Evolutionary conservation across 768 basidiomycete species (phyloP), one percentile per base, ranked within the genome.

Genomic region (Dentipellis sp.): DNA sequence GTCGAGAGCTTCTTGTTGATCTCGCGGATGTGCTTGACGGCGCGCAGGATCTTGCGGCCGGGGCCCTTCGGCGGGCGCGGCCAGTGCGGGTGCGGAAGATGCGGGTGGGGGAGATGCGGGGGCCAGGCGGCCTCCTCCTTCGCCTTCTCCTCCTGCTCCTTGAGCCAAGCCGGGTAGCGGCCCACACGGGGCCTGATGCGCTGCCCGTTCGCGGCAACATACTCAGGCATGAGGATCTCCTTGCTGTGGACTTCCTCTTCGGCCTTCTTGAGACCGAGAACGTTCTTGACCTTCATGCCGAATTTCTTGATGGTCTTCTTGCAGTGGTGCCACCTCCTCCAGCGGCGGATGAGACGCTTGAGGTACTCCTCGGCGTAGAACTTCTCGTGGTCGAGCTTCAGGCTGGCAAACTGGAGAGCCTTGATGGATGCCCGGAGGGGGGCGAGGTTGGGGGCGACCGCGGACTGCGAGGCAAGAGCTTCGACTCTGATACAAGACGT

Each of bases 1-100:
- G 72, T 69, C 10, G 75, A 69, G n/a, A 91, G 71, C 67, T 84
- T 88, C 70, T 77, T 70, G 68, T 91, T 91, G 14, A 77, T 78
- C 53, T 65, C 72, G 52, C 71, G 73, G 10, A 89, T 78, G 29
- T 82, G 80, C 63, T 77, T 79, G 2, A 74, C 80, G 3, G 82
- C 86, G 61, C 75, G 75, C 59, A 79, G 72, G 57, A 91, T 67
- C 60, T 77, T 71, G 50, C 69, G 71, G 55, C 57, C 64, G 53
- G 61, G 54, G 59, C 53, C 52, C 38, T 56, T 62, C 34, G 61
- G 60, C 50, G 54, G 59, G 16, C 9, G 47, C 9, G 36, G 37
- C 23, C 22, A 48, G 34, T 48, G 54, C 34, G 23, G 23, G 17
- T 38, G 36, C 10, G 58, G 60, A 53, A 54, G 53, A 35, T 54